These are phyloP conservation scores for Leccinellum luteum DNA, from an alignment of 768 basidiomycete genomes.

Conservation along the genomic window DNA sequence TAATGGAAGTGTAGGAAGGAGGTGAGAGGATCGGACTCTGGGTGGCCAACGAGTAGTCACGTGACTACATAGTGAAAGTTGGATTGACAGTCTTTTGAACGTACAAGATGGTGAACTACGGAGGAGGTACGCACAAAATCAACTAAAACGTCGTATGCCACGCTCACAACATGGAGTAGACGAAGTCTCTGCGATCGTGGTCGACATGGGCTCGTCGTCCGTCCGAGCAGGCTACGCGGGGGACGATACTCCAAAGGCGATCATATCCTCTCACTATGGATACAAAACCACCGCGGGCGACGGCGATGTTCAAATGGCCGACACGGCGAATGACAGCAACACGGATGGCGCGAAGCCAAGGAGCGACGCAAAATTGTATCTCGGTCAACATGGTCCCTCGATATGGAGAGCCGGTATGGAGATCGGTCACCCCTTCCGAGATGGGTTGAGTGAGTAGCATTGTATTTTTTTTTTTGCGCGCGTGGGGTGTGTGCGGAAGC, in stretches of 20 bases:
- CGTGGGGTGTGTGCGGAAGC: background rate
- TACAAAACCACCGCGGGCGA: slow-evolving; percentile 47
- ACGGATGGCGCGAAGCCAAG: slow-evolving; percentile 34
- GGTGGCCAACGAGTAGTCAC: slow-evolving; percentile 5
- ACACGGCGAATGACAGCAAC: slow-evolving; percentile 36
- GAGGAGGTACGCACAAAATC: slow-evolving; percentile 60
- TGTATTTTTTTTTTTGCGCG: background rate
- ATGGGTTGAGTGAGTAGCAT: slow-evolving; percentile 72
- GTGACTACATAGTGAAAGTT: background rate
- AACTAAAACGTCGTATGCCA: background rate
- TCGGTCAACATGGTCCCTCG: slow-evolving; percentile 86
- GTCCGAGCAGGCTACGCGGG: slow-evolving; percentile 96
- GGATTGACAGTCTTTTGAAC: background rate
- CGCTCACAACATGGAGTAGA: slow-evolving; percentile 46
- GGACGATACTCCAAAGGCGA: slow-evolving; percentile 91
- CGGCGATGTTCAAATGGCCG: slow-evolving; percentile 38
- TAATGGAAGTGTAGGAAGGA: too few species aligned
- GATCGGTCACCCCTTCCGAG: slow-evolving; percentile 75
- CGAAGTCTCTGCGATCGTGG: slow-evolving; percentile 94
- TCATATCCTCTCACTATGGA: slow-evolving; percentile 88
- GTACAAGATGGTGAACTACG: slow-evolving; percentile 73
- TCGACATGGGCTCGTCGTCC: slow-evolving; percentile 91
- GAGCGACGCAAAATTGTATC: slow-evolving; percentile 59
- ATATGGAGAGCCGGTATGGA: slow-evolving; percentile 92
- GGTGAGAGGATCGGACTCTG: too few species aligned